Evolutionary conservation across 202 grass and related monocot genomes (phyloP).

Genomic region (Sporobolus alterniflorus): DNA sequence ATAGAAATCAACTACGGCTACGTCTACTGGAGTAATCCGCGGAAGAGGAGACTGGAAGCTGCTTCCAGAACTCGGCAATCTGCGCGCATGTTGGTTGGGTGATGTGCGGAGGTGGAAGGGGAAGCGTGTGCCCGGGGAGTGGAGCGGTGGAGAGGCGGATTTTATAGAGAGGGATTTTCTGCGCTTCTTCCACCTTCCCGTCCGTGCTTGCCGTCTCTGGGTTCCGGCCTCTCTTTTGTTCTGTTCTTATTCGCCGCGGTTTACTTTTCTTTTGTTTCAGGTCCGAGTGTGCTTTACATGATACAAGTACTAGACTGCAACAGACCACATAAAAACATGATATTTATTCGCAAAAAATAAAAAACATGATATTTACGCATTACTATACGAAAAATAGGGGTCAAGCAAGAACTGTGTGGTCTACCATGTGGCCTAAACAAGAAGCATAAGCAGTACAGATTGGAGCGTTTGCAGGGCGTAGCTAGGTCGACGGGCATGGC

Average conservation of each 20-base stretch:
- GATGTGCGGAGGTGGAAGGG: neutral
- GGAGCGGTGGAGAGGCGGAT: slow-evolving; percentile 53
- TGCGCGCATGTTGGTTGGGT: neutral
- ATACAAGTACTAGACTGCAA: no score
- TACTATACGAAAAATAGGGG: no score
- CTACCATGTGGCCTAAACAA: neutral
- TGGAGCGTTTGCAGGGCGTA: neutral
- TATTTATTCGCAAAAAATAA: no score
- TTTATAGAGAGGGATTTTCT: slow-evolving; percentile 46
- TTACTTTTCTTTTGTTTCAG: neutral
- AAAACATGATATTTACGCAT: no score
- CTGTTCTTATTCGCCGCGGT: neutral
- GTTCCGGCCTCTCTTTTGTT: neutral
- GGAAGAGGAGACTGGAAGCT: neutral
- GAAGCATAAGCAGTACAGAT: neutral
- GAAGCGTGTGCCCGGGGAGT: neutral
- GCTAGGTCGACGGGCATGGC: neutral
- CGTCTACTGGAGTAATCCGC: slow-evolving; percentile 16
- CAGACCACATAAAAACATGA: no score
- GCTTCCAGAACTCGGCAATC: neutral
- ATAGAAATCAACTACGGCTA: neutral
- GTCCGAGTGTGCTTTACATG: neutral
- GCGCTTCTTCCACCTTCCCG: slow-evolving; percentile 3
- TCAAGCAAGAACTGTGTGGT: no score
- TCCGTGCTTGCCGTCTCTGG: neutral